Evolutionary conservation across 1,139 yeast genomes (phyloP), one percentile per base, ranked within the genome.

Genomic region (Hanseniaspora gamundiae): DNA sequence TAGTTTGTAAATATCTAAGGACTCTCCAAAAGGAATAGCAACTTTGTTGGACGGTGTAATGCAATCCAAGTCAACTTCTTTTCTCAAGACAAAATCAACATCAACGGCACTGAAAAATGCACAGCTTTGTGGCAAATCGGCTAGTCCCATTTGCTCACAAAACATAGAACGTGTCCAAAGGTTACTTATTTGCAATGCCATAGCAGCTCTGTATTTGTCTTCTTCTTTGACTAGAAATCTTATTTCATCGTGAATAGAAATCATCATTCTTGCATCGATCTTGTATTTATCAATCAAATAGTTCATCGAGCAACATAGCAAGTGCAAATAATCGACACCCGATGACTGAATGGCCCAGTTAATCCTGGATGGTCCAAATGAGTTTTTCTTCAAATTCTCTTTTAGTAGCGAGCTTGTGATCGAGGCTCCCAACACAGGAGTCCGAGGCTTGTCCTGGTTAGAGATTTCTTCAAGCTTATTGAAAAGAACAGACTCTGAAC

Each of bases 321-420:
- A 62, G 60, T 93, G 98, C 44, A 93, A 68, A 58, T 93, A 93
- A 60, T 93, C 98, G 16, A 93, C 99, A 36, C 98, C 99, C 1
- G 96, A 86, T 36, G 96, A 86, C 60, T 93, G 99, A 57, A 93
- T 93, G 0, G 95, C 85, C 99, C 99, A 93, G 57, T 93, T 93
- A 50, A 88, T 82, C 55, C 99, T 66, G 2, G 96, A 86, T 0
- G 98, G 93, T 54, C 91, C 65, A 60, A 81, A 91, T 1, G 74
- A 67, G 46, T 78, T 78, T 39, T 74, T 68, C 2, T 76, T 76
- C 55, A 93, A 71, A 56, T 88, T 79, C 45, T 69, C 67, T 41
- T 75, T 72, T 49, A 75, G 73, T 47, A 93, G 67, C 0, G 98
- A 95, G 49, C 78, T 78, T 0, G 99, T 91, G 42, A 93, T 87